Evolutionary conservation across 805 yeast species (phyloP).

Genomic region (Candida coquimbonensis): DNA sequence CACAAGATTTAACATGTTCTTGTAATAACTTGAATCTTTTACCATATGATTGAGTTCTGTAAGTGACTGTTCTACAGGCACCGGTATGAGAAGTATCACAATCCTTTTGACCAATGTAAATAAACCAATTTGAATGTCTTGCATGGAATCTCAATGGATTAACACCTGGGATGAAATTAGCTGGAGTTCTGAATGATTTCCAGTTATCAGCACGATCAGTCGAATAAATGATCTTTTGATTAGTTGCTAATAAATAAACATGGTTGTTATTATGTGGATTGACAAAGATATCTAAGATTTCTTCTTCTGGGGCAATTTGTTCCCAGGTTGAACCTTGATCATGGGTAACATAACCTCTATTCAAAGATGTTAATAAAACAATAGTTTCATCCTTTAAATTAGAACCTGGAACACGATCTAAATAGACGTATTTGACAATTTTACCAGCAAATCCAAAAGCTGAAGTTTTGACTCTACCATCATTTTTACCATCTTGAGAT

Average conservation of each 20-base stretch:
- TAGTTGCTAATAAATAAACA: constrained; percentile 22
- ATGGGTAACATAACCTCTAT: constrained; percentile 55
- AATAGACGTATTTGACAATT: constrained; percentile 50
- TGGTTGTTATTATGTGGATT: constrained; percentile 56
- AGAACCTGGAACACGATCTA: constrained; percentile 35
- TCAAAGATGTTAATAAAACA: constrained; percentile 47
- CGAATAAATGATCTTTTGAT: constrained; percentile 44
- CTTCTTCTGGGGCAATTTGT: constrained; percentile 27
- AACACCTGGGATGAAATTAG: constrained; percentile 46
- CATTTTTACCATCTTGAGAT: constrained; percentile 28
- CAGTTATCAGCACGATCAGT: constrained; percentile 53
- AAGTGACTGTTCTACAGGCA: constrained; percentile 52
- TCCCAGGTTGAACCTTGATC: constrained; percentile 35
- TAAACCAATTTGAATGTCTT: constrained; percentile 45
- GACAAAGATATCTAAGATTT: constrained; percentile 46
- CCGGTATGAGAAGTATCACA: constrained; percentile 33
- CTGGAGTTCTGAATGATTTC: constrained; percentile 37
- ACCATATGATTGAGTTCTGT: constrained; percentile 65
- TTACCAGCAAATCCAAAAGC: constrained; percentile 43
- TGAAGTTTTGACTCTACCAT: constrained; percentile 28
- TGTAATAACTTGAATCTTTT: constrained; percentile 46
- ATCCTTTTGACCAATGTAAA: constrained; percentile 59
- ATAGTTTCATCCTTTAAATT: constrained; percentile 55
- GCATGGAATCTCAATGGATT: constrained; percentile 60
- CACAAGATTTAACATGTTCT: constrained; percentile 53